Evolutionary conservation across 2,329 filamentous ascomycete species (phyloP), one percentile per base, ranked within the genome.

Genomic region (Microcyclospora tardicrescens): DNA sequence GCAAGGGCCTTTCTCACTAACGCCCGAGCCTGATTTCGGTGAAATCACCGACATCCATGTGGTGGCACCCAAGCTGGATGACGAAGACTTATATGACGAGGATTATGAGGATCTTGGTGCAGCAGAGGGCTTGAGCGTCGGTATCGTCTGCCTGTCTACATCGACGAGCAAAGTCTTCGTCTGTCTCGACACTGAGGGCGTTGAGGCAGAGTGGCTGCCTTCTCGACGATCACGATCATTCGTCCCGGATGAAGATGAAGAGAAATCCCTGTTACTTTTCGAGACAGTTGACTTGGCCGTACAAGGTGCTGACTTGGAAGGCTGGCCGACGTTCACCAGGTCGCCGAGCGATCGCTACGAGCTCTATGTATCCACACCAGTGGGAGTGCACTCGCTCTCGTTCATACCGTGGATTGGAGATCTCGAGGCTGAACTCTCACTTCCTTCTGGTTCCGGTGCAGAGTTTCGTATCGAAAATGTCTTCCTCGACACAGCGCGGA

Each of bases 121-220:
- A 15, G 62, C 69, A 19, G 63, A 66, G 39, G 69, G 68, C 5
- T 49, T 77, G 14, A 74, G 73, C 3, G 66, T 69, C 19, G 72
- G 72, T 2, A 62, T 76, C 10, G 61, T 80, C 6, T 77, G 72
- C 50, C 54, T 80, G 9, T 64, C 72, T 12, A 77, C 72, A 2
- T 67, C 64, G 28, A 66, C 64, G 15, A 69, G 69, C 33, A 64
- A 71, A 39, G 62, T 79, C 6, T 71, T 77, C 45, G 56, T 78
- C 27, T 77, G 71, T 43, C 62, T 80, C 19, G 73, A 79, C 46
- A 54, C 78, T 27, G 71, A 77, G 36, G 75, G 74, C 0, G 67
- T 80, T 2, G 67, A 77, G 47, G 75, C 72, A 6, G 71, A 75
- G 49, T 80, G 76, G 76, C 64, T 79, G 6, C 75, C 75, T 14